Percentiles rank a stretch among this genome's conserved stretches.
Conservation (phyloP, 2,329 filamentous ascomycete species). For the Sclerotinia trifoliorum region DNA sequence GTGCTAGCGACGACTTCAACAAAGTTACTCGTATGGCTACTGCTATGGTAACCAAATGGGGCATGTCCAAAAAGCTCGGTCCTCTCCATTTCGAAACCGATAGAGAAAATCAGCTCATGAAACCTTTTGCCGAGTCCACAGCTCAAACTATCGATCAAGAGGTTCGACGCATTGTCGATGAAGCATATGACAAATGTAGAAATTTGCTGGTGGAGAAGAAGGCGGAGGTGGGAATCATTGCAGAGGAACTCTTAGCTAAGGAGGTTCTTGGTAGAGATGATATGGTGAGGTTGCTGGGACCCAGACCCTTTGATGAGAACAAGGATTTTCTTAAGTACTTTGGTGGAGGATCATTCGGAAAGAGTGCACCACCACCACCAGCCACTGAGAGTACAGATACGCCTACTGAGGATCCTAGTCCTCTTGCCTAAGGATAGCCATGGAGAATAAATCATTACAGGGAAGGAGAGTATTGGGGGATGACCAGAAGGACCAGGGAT, state of each 20-base stretch:
- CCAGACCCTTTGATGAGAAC: constrained; percentile 75
- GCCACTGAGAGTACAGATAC: constrained; percentile 43
- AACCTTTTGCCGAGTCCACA: constrained; percentile 94
- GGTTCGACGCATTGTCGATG: constrained; percentile 85
- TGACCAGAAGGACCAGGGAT: background rate
- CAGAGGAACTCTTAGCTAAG: constrained; percentile 88
- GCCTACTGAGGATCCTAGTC: constrained; percentile 25
- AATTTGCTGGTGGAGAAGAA: constrained; percentile 83
- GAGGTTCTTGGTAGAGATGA: constrained; percentile 91
- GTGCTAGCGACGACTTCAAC: constrained; percentile 95
- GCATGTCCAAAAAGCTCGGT: constrained; percentile 93
- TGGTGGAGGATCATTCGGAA: constrained; percentile 51
- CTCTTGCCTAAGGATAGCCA: background rate
- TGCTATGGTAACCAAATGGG: constrained; percentile 98
- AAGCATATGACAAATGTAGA: constrained; percentile 88
- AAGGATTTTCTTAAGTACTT: constrained; percentile 97
- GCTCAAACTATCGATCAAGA: constrained; percentile 89
- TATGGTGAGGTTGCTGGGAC: constrained; percentile 83
- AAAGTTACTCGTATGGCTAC: constrained; percentile 96
- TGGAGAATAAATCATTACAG: background rate
- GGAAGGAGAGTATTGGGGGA: background rate
- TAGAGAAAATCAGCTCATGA: constrained; percentile 77
- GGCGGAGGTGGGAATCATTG: constrained; percentile 81
- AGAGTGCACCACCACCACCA: constrained; percentile 58
- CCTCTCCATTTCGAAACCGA: constrained; percentile 82